Evolutionary conservation across 2,329 filamentous ascomycete genomes (phyloP).

Genomic region (Aspergillus thermomutatus): DNA sequence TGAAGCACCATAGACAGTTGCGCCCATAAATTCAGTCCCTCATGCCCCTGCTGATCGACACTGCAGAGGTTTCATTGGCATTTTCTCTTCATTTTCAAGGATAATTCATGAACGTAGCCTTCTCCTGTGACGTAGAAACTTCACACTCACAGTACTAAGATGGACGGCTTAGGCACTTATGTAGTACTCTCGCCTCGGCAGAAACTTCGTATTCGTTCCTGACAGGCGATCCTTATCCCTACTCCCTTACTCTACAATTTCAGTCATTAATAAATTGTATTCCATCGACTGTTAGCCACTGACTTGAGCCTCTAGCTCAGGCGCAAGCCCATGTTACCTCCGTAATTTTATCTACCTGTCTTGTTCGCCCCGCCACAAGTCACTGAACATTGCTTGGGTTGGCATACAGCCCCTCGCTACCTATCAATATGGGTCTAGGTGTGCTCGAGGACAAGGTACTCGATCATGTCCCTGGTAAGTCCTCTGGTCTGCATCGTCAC

Average conservation of each 20-base stretch:
- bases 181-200: background rate
- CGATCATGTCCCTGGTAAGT: constrained; percentile 70
- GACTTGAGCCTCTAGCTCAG: background rate
- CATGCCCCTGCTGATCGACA: background rate
- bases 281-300: background rate
- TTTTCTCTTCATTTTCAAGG: background rate
- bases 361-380: background rate
- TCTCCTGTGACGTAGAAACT: background rate
- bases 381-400: background rate
- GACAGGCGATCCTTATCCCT: no score
- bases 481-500: background rate
- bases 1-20: background rate
- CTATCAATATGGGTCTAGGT: constrained; percentile 61
- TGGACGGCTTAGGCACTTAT: background rate
- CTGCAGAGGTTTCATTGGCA: background rate
- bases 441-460: constrained; percentile 66
- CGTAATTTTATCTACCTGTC: background rate
- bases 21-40: background rate
- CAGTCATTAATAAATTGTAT: background rate
- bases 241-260: background rate
- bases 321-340: background rate
- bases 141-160: background rate
- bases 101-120: background rate
- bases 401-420: background rate
- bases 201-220: background rate